Evolutionary conservation across 169 alveolate genomes (phyloP), one percentile per base, ranked within the genome.

Genomic region (Plasmodium reichenowi): DNA sequence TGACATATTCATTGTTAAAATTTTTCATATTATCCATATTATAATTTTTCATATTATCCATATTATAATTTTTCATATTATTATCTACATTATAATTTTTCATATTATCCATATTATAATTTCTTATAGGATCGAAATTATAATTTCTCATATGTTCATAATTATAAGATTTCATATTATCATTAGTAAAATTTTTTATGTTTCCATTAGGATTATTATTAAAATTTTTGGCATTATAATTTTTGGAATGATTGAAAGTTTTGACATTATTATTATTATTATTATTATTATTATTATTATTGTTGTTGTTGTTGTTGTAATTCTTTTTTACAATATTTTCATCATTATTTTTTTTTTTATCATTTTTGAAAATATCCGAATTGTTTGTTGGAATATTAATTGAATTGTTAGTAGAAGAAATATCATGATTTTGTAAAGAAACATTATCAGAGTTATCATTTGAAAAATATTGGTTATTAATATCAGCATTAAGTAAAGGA

Each of bases 401-500:
- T 8, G 32, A 9, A 64, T 26, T 29, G 12, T 13, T 29, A 26
- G 22, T 64, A 17, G 29, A 20, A 12, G 72, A 64, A 8, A 12
- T 15, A 64, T 64, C 52, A 22, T 10, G 22, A 26, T 64, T 64
- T 12, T 43, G 20, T 64, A 54, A 3, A 29, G 13, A 24, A 9
- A 12, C 5, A 64, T 29, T 64, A 7, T 43, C 24, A 2, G 22
- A 7, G 5, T 26, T 9, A 17, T 38, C 80, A 38, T 71, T 58
- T 26, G 63, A 10, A 43, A 56, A 56, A 56, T 74, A 63, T 9
- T 68, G 38, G 13, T 63, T 32, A 43, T 45, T 63, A 9, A 63
- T 76, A 62, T 76, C 89, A 7, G 45, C 71, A 43, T 20, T 54
- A 43, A 76, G 75, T 54, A 68, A 15, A 13, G 74, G 74, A n/a